Conservation (phyloP, 169 alveolate genomes). For the Ophryocystis elektroscirrha region DNA sequence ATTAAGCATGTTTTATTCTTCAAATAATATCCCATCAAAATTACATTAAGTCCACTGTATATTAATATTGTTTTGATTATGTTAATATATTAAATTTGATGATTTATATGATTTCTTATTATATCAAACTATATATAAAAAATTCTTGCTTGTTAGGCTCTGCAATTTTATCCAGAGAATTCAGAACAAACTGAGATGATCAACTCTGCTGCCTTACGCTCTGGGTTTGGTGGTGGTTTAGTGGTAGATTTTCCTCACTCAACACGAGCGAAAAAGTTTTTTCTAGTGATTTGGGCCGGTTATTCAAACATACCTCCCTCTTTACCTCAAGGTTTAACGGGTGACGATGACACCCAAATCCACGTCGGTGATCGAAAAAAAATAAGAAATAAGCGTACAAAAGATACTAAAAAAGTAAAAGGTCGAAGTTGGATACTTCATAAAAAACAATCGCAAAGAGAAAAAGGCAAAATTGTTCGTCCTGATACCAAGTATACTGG, state of each 20-base stretch:
- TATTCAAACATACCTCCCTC: not conserved
- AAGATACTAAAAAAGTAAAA: slow-evolving; percentile 17
- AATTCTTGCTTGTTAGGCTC: too few relatives aligned
- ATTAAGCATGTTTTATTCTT: too few relatives aligned
- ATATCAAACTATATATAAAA: too few relatives aligned
- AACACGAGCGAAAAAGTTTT: slow-evolving; percentile 56
- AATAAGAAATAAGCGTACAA: not conserved
- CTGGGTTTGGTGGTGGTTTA: slow-evolving; percentile 64
- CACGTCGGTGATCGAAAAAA: too few relatives aligned
- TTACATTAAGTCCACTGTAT: too few relatives aligned
- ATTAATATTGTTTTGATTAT: too few relatives aligned
- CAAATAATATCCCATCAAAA: too few relatives aligned
- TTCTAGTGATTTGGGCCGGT: not conserved
- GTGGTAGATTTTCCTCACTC: slow-evolving; percentile 66
- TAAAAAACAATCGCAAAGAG: slow-evolving; percentile 39
- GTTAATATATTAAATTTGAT: too few relatives aligned
- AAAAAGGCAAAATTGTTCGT: slow-evolving; percentile 38
- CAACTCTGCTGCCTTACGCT: slow-evolving; percentile 45
- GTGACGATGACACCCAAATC: too few relatives aligned
- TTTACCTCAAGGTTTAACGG: too few relatives aligned
- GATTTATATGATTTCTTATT: too few relatives aligned
- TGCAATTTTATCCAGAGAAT: slow-evolving; percentile 7
- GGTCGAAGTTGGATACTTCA: slow-evolving; percentile 43
- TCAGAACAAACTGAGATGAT: slow-evolving; percentile 46
- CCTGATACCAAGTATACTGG: slow-evolving; percentile 47